Conservation (phyloP, 129 eudicot species). For the Silybum marianum region DNA sequence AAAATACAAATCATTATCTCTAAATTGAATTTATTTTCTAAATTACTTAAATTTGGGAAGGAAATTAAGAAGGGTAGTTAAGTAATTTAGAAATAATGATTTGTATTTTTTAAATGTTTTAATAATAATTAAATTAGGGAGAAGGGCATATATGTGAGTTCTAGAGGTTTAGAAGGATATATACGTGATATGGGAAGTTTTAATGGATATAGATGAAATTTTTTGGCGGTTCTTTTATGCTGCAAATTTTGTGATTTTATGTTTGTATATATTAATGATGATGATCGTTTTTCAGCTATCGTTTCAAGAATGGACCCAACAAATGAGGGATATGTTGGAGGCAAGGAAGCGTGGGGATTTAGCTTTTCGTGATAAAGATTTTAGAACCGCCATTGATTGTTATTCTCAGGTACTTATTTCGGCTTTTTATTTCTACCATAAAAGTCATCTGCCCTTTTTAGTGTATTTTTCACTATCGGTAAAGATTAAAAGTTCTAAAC, state of each 20-base stretch:
- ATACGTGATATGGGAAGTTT: no score
- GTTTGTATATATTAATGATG: background rate
- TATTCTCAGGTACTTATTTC: conserved; percentile 74
- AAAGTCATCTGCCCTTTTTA: background rate
- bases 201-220: no score
- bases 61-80: no score
- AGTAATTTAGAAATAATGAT: no score
- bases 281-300: conserved; percentile 51
- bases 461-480: background rate
- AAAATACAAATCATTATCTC: no score
- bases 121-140: no score
- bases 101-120: no score
- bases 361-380: conserved; percentile 91
- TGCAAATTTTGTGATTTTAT: background rate
- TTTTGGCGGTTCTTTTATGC: background rate
- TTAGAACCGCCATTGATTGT: conserved; percentile 87
- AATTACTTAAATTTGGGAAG: no score
- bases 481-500: background rate
- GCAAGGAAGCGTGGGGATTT: conserved; percentile 95
- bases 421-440: background rate
- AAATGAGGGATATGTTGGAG: conserved; percentile 95
- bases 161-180: no score
- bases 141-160: no score
- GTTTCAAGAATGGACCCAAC: conserved; percentile 98
- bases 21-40: no score